These are phyloP conservation scores for Thecaphora thlaspeos DNA, from an alignment of 1,284 basidiomycete species.

Conservation along the genomic window DNA sequence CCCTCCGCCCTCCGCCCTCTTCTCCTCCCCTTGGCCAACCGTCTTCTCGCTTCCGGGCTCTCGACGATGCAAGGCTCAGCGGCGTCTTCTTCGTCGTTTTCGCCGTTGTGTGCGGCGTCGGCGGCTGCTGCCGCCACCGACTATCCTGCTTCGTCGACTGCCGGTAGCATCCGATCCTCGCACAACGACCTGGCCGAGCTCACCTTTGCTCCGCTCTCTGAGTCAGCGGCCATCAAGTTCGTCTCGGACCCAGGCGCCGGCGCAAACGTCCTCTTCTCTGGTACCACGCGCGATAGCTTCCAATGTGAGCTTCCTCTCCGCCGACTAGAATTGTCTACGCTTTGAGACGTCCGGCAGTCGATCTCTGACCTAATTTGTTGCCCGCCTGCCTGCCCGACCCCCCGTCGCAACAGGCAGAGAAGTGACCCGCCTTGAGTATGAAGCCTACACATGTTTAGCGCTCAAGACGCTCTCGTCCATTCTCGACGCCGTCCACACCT, in stretches of 20 bases:
- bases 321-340: too few relatives aligned
- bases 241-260: constrained; percentile 38
- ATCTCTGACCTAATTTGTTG: too few relatives aligned
- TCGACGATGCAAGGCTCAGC: background rate
- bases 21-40: too few relatives aligned
- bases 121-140: background rate
- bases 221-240: constrained; percentile 15
- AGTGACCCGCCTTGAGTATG: constrained; percentile 74
- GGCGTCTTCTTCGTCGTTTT: background rate
- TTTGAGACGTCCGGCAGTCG: too few relatives aligned
- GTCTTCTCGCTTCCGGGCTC: too few relatives aligned
- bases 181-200: constrained; percentile 32
- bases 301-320: constrained; percentile 61
- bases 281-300: constrained; percentile 69
- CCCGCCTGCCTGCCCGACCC: too few relatives aligned
- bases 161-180: constrained; percentile 3
- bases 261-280: constrained; percentile 67
- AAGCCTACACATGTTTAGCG: constrained; percentile 76
- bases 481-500: constrained; percentile 15
- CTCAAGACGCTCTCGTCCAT: constrained; percentile 65
- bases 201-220: constrained; percentile 37
- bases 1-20: too few relatives aligned
- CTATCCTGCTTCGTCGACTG: constrained; percentile 10
- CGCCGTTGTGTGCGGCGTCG: background rate
- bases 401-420: constrained; percentile 61